Base-by-base conservation (phyloP, 805 yeast species). In the Metschnikowia drakensbergensis region DNA sequence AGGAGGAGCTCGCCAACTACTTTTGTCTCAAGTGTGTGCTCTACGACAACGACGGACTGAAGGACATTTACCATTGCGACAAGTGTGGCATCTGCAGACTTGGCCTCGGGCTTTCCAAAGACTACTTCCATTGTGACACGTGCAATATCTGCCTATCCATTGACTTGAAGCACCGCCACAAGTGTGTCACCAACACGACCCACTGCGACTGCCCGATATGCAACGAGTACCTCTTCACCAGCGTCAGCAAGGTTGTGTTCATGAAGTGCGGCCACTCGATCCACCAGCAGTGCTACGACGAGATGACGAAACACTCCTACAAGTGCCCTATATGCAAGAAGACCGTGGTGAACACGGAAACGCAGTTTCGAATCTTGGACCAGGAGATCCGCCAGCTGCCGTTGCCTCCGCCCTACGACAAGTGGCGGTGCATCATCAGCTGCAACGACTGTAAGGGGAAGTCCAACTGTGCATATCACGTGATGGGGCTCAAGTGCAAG, bases 231-330 rank as follows among this genome's bases (percentile, higher is more conserved):
- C 80, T 91, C 80, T 91, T 91, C 64, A 86, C 89, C 11, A 84
- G 94, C 3, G 81, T 86, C 5, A 77, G 74, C 61, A 84, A 89
- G 8, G 96, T 90, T 37, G 96, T 89, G 22, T 90, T 91, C 64
- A 89, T 91, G 96, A 73, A 77, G 42, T 91, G 98, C 68, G 97
- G 97, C 2, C 98, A 91, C 67, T 88, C 96, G 34, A 91, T 91
- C 50, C 98, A 91, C 68, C 88, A 89, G 63, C 60, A 65, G 27
- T 91, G 98, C 65, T 90, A 82, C 64, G 84, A 84, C 52, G 92
- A 88, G 54, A 83, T 86, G 63, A 80, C 88, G n/a, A 78, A 82
- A 55, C 89, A 86, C 62, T 81, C 87, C 11, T 91, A 89, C 73
- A 88, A 88, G 63, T 91, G 98, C 65, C 98, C 98, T 1, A 77